Evolutionary conservation across 75 land plant genomes (phyloP).

Genomic region (Pinus albicaulis): DNA sequence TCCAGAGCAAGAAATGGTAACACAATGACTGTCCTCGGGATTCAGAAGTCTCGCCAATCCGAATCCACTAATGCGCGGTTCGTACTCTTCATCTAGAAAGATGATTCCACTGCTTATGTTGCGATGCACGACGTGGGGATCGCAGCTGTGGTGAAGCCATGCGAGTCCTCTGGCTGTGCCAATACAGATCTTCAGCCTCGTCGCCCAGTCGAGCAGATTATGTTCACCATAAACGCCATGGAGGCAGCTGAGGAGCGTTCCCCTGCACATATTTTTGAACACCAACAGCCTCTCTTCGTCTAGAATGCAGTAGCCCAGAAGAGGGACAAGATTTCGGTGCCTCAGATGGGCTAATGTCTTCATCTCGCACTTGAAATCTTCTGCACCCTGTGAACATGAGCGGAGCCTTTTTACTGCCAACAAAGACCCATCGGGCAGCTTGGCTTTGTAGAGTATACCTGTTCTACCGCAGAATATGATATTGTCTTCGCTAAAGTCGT

Average conservation of each 20-base stretch:
- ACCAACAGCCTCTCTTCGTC: conserved; percentile 76
- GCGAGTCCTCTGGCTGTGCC: conserved; percentile 58
- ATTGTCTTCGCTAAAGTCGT: conserved; percentile 56
- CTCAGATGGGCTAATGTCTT: conserved; percentile 56
- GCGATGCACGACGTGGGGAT: conserved; percentile 70
- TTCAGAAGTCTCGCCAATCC: conserved; percentile 88
- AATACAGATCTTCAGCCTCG: conserved; percentile 43
- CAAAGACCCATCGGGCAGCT: conserved; percentile 63
- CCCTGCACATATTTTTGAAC: conserved; percentile 76
- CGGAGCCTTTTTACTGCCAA: conserved; percentile 82
- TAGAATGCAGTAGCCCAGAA: conserved; percentile 75
- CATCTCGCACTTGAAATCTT: conserved; percentile 81
- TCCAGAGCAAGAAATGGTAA: conserved; percentile 67
- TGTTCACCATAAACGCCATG: conserved; percentile 27
- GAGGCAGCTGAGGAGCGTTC: conserved; percentile 47
- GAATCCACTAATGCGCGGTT: conserved; percentile 86
- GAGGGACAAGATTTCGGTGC: conserved; percentile 76
- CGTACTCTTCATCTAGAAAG: conserved; percentile 71
- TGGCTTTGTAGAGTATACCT: conserved; percentile 73
- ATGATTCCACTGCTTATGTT: conserved; percentile 64
- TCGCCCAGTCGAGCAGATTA: conserved; percentile 61
- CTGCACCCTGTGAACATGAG: conserved; percentile 48
- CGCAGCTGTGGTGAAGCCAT: conserved; percentile 73
- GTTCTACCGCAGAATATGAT: conserved; percentile 68
- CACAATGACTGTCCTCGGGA: conserved; percentile 73